Evolutionary conservation across 176 grass and related monocot species (phyloP).

Genomic region (Oryza australiensis): DNA sequence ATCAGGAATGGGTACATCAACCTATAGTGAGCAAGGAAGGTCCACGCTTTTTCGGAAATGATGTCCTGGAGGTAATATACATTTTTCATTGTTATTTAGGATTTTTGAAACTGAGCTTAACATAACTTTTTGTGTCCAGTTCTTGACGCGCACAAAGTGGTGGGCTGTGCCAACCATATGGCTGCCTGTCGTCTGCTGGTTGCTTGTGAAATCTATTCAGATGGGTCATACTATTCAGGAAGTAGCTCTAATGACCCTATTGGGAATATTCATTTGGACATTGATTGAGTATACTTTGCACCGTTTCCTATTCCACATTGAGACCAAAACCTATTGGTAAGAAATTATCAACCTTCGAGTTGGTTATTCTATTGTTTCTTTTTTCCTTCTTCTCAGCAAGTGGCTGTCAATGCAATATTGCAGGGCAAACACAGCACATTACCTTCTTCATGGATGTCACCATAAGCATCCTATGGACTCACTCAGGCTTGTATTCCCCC

Average conservation of each 20-base stretch:
- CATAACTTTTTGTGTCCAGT: slow-evolving; percentile 34
- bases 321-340: slow-evolving; percentile 78
- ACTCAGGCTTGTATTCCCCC: slow-evolving; percentile 89
- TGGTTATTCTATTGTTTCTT: neutral
- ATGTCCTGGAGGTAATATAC: slow-evolving; percentile 63
- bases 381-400: neutral
- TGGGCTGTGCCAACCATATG: slow-evolving; percentile 84
- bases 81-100: neutral
- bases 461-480: slow-evolving; percentile 96
- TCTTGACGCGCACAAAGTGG: slow-evolving; percentile 89
- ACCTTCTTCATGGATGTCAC: slow-evolving; percentile 94
- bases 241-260: slow-evolving; percentile 48
- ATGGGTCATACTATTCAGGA: slow-evolving; percentile 64
- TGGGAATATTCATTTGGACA: slow-evolving; percentile 87
- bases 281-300: slow-evolving; percentile 84
- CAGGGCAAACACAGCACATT: slow-evolving; percentile 87
- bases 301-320: slow-evolving; percentile 92
- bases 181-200: slow-evolving; percentile 81
- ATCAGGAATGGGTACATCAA: slow-evolving; percentile 98
- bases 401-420: slow-evolving; percentile 9
- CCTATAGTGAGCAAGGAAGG: slow-evolving; percentile 94
- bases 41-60: slow-evolving; percentile 70
- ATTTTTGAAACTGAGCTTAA: slow-evolving; percentile 3
- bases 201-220: slow-evolving; percentile 47
- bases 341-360: neutral